These are phyloP conservation scores for Xylaria sp. DNA, from an alignment of 495 filamentous ascomycete genomes.

Conservation along the genomic window DNA sequence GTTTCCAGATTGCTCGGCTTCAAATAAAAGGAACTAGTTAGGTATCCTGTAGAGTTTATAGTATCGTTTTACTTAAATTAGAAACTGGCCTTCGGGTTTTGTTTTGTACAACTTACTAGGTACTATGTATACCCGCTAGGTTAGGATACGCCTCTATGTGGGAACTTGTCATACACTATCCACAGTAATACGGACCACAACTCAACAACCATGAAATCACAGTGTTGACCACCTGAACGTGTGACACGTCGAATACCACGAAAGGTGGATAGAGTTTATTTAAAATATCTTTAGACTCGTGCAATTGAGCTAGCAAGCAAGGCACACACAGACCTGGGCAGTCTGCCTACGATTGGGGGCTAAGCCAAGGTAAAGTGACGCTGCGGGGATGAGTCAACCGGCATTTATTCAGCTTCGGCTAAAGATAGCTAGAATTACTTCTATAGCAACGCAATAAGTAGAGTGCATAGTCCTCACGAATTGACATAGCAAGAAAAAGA, in stretches of 20 bases:
- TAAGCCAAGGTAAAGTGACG: neutral
- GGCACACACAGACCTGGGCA: neutral
- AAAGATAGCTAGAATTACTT: neutral
- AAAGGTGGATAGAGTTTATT: too few species aligned
- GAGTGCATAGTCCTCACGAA: neutral
- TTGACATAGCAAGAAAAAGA: neutral
- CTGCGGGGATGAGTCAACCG: slow-evolving; percentile 1
- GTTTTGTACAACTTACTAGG: neutral
- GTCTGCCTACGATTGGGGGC: neutral
- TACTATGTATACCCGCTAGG: too few species aligned
- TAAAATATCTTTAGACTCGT: neutral
- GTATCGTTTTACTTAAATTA: neutral
- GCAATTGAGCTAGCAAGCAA: neutral
- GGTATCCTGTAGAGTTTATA: neutral
- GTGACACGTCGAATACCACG: neutral
- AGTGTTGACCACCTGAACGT: neutral
- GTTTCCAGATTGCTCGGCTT: too few species aligned
- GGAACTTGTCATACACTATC: too few species aligned
- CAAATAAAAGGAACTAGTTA: neutral
- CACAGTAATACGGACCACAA: too few species aligned
- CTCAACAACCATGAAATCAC: too few species aligned
- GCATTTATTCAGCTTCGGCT: slow-evolving; percentile 8
- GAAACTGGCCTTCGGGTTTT: neutral
- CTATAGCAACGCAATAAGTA: neutral
- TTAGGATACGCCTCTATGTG: too few species aligned